Base-by-base conservation (phyloP, 1,284 basidiomycete species). In the Ustilago bromivora region DNA sequence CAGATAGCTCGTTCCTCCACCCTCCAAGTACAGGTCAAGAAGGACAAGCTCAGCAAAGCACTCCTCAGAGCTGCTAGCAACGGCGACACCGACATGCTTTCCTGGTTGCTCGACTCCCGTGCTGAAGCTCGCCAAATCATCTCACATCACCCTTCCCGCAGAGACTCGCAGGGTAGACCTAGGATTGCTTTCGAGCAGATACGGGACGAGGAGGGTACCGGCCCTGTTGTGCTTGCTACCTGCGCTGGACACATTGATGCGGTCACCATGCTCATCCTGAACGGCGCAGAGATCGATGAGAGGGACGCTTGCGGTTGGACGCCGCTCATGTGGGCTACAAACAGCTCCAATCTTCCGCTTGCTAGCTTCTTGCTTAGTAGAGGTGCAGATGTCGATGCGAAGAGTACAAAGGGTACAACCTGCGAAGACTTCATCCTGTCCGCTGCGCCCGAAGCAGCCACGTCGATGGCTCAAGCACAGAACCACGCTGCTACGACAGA, bases 361-460 rank as follows among this genome's bases (percentile, higher is more conserved):
- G 91, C 98, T 40, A 94, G 95, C 0, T 93, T 94, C 88, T 89
- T 99, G 32, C 92, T 98, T 87, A 96, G 94, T 17, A 93, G 94
- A 79, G 95, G 95, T 47, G 81, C 82, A 23, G 69, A 82, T 40
- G 70, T 81, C 49, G 78, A 80, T 28, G 81, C 81, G 19, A 74
- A 75, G 12, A 80, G 72, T 57, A 56, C 55, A 40, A 76, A 77
- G 36, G 82, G 82, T 11, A 79, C 79, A 28, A 77, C 71, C 9
- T 82, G 81, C 66, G 79, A 84, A 51, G 81, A 82, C 59, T 82
- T 84, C 51, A 76, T 84, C 62, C 61, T 84, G 2, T 81, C 82
- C 12, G 66, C 74, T 12, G 78, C 80, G 5, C 74, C 76, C 7
- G 68, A 76, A 15, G 71, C 71, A 23, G 66, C 57, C 19, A 60